Evolutionary conservation across 352 stramenopile genomes (phyloP).

Genomic region (Blastocystis sp.): DNA sequence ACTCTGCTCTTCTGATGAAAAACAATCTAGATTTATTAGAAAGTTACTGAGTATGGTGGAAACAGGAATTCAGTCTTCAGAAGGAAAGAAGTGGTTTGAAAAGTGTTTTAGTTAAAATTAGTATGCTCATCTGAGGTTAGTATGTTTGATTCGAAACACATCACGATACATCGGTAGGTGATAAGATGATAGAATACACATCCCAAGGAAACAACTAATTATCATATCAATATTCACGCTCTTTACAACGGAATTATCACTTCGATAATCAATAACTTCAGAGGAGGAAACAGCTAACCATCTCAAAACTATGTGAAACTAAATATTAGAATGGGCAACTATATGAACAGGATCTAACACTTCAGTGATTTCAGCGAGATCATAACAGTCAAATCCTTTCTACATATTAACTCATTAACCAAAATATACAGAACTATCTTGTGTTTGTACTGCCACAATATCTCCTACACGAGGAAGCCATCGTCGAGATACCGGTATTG

Average conservation of each 20-base stretch:
- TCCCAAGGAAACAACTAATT: slow-evolving; percentile 46
- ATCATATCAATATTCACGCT: not conserved
- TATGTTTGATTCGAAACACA: slow-evolving; percentile 28
- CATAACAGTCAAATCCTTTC: not conserved
- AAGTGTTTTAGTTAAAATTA: not conserved
- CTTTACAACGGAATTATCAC: not conserved
- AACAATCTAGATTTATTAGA: not conserved
- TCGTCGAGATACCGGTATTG: not conserved
- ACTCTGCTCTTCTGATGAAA: not conserved
- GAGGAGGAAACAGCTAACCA: not conserved
- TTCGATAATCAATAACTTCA: not conserved
- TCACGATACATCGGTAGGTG: not conserved
- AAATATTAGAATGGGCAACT: not conserved
- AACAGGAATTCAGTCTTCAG: not conserved
- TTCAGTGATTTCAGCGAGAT: not conserved
- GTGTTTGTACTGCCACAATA: not conserved
- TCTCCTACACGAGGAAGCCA: slow-evolving; percentile 11
- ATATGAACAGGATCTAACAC: not conserved
- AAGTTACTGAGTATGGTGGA: not conserved
- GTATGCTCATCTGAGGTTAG: not conserved
- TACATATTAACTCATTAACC: not conserved
- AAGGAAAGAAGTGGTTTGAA: not conserved
- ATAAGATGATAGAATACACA: slow-evolving; percentile 4
- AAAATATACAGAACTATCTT: not conserved
- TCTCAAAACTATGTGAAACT: slow-evolving; percentile 1